Conservation (phyloP, 2,329 filamentous ascomycete genomes). For the Nemania bipapillata region DNA sequence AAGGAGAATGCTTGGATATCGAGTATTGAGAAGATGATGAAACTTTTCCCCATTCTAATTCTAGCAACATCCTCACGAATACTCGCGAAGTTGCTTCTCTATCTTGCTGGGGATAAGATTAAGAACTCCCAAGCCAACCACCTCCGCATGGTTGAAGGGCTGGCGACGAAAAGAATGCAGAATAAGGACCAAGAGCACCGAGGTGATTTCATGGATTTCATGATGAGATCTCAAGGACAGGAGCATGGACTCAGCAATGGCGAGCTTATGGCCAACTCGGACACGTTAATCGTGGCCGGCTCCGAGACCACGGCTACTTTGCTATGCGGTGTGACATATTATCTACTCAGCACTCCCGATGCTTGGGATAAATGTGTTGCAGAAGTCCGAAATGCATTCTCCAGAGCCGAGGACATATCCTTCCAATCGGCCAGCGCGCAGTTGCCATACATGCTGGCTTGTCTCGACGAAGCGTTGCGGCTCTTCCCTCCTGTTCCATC, state of each 20-base stretch:
- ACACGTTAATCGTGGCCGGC: background rate
- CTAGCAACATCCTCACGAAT: background rate
- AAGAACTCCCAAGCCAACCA: background rate
- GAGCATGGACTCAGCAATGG: background rate
- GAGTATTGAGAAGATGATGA: background rate
- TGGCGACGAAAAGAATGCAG: background rate
- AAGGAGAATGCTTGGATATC: background rate
- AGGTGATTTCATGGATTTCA: background rate
- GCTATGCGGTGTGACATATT: background rate
- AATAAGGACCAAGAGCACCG: background rate
- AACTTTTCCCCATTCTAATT: background rate
- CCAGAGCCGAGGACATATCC: background rate
- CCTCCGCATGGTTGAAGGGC: background rate
- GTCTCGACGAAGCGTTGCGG: background rate
- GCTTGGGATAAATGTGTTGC: background rate
- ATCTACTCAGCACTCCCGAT: background rate
- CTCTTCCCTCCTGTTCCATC: background rate
- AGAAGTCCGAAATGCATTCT: background rate
- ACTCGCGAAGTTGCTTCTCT: background rate
- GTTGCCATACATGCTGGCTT: background rate
- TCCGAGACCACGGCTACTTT: constrained; percentile 1
- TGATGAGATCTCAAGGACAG: background rate
- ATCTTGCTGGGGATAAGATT: background rate
- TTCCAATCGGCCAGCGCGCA: background rate
- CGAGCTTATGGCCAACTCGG: background rate